These are phyloP conservation scores for Phytophthora sp. DNA, from an alignment of 352 stramenopile species.

Conservation along the genomic window DNA sequence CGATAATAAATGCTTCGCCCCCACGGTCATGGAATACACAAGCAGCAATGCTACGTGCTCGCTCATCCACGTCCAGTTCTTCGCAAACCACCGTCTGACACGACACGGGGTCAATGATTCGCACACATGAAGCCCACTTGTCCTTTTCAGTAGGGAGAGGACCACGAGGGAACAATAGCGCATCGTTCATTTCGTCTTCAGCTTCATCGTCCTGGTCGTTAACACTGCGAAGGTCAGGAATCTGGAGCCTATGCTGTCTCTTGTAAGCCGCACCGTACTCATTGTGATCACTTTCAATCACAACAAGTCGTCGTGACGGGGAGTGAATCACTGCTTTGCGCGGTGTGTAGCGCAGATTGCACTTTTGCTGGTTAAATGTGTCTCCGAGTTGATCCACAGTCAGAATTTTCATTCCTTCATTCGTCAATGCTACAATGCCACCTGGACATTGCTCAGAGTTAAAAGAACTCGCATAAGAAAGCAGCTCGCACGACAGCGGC, in stretches of 20 bases:
- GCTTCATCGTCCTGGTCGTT: constrained; percentile 78
- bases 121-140: constrained; percentile 97
- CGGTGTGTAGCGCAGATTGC: constrained; percentile 97
- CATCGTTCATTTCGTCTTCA: constrained; percentile 85
- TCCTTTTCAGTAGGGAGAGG: constrained; percentile 62
- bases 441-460: constrained; percentile 95
- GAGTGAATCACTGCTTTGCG: constrained; percentile 94
- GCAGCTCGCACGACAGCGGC: constrained; percentile 95
- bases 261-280: constrained; percentile 94
- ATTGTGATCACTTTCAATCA: constrained; percentile 99
- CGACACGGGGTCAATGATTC: constrained; percentile 96
- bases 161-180: constrained; percentile 68
- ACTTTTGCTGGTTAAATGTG: constrained; percentile 97
- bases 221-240: constrained; percentile 59
- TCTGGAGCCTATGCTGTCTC: constrained; percentile 65
- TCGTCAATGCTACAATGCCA: constrained; percentile 96
- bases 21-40: constrained; percentile 96
- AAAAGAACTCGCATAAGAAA: constrained; percentile 97
- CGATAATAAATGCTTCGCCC: constrained; percentile 96
- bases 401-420: constrained; percentile 97
- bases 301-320: constrained; percentile 85
- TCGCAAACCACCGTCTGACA: constrained; percentile 88
- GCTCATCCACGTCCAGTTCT: constrained; percentile 95
- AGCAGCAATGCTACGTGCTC: constrained; percentile 92
- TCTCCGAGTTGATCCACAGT: constrained; percentile 96